Evolutionary conservation across 1,284 basidiomycete genomes (phyloP).

Genomic region (Trametes polyzona): DNA sequence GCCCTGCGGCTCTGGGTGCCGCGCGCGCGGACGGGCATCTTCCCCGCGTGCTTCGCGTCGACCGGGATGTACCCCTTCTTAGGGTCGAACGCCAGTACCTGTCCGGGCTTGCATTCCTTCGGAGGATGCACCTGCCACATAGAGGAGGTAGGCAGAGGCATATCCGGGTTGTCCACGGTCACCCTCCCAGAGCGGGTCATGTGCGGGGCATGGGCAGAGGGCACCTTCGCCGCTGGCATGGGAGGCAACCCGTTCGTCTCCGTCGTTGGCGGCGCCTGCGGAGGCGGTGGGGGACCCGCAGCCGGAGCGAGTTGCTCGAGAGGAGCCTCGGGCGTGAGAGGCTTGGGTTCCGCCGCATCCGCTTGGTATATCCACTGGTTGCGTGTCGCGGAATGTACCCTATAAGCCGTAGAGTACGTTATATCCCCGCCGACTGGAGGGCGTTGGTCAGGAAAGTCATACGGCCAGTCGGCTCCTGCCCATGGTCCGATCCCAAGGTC

Average conservation of each 20-base stretch:
- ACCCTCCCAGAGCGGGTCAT: slow-evolving; percentile 13
- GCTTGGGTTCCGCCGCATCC: too few species aligned
- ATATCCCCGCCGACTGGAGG: not conserved
- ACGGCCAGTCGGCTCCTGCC: slow-evolving; percentile 7
- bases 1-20: slow-evolving; percentile 10
- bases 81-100: slow-evolving; percentile 10
- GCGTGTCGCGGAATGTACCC: not conserved
- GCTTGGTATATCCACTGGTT: too few species aligned
- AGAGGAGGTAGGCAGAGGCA: not conserved
- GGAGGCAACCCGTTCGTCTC: too few species aligned
- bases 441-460: slow-evolving; percentile 2
- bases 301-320: too few species aligned
- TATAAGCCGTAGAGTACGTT: not conserved
- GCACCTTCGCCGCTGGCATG: not conserved
- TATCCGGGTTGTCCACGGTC: not conserved
- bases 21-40: slow-evolving; percentile 12
- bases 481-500: not conserved
- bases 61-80: slow-evolving; percentile 9
- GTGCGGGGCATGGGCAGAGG: slow-evolving; percentile 1
- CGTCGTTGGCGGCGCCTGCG: too few species aligned
- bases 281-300: too few species aligned
- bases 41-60: slow-evolving; percentile 5
- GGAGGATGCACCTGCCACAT: slow-evolving; percentile 1
- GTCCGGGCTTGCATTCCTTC: slow-evolving; percentile 5
- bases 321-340: too few species aligned